Evolutionary conservation across 345 rosid genomes (phyloP), one percentile per base, ranked within the genome.

Genomic region (Euphorbia tirucalli): DNA sequence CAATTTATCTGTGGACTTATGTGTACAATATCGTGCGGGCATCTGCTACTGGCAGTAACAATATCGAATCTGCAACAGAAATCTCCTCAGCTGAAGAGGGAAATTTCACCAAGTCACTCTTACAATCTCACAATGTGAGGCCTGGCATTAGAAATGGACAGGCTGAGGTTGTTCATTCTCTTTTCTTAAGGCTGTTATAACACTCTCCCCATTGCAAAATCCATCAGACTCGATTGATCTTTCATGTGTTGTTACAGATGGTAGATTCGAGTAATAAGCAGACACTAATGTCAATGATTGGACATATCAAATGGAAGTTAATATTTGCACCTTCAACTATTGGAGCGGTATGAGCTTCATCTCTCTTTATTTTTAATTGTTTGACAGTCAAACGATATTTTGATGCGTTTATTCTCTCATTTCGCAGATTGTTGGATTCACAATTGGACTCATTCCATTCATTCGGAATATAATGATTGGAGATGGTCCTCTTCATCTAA

Each of bases 321-420:
- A 46, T 90, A 55, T 79, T 90, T 68, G 86, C 85, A 44, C 92
- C 96, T 72, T 81, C 90, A 14, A 87, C 92, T 21, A 68, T 71
- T 57, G 92, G 78, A 75, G 81, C 86, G 78, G 96, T 90, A 78
- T 49, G 82, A 19, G 22, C 11, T 11, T n/a, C n/a, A n/a, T n/a
- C n/a, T n/a, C n/a, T n/a, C n/a, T n/a, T n/a, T n/a, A n/a, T n/a
- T n/a, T n/a, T n/a, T n/a, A n/a, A n/a, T n/a, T n/a, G n/a, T n/a
- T n/a, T n/a, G n/a, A n/a, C n/a, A n/a, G n/a, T n/a, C n/a, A n/a
- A n/a, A n/a, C n/a, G 24, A 60, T 64, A 37, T 11, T 7, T 5
- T 41, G 10, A 13, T 16, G 3, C 4, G 39, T n/a, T n/a, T 19
- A 22, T 9, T 5, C 30, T 22, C 7, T 56, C 14, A 22, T 27